Evolutionary conservation across 2,329 filamentous ascomycete genomes (phyloP).

Genomic region (Pseudopithomyces chartarum): DNA sequence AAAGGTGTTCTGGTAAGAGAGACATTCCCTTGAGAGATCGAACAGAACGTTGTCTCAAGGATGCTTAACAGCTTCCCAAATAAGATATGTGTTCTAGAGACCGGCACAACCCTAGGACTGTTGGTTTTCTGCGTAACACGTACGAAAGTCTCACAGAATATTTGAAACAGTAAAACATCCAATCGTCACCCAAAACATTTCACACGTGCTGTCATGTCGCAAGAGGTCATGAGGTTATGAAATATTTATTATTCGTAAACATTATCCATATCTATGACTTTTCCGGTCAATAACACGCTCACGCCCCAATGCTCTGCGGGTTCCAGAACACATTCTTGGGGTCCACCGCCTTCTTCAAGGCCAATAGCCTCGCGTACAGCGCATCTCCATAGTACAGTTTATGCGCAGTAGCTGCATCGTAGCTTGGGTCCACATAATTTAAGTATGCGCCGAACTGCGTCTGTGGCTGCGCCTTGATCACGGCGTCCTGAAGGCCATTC

Average conservation of each 20-base stretch:
- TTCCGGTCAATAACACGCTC: not conserved
- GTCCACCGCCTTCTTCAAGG: constrained; percentile 49
- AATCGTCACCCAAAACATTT: too few relatives aligned
- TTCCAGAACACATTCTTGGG: constrained; percentile 47
- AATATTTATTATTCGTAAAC: not conserved
- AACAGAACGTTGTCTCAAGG: too few relatives aligned
- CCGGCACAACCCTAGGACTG: too few relatives aligned
- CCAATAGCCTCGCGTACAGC: constrained; percentile 40
- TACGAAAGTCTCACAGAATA: too few relatives aligned
- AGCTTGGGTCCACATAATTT: constrained; percentile 59
- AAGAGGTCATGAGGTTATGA: too few relatives aligned
- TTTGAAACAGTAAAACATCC: too few relatives aligned
- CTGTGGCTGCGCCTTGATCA: constrained; percentile 43
- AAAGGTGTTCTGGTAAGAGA: too few relatives aligned
- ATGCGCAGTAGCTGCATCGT: constrained; percentile 53
- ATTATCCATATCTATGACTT: not conserved
- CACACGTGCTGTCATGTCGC: too few relatives aligned
- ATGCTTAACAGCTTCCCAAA: too few relatives aligned
- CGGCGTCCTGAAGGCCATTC: constrained; percentile 49
- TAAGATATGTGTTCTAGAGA: too few relatives aligned
- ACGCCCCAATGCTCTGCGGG: constrained; percentile 40
- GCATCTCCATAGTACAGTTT: constrained; percentile 55
- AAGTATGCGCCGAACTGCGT: constrained; percentile 56
- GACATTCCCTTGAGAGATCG: too few relatives aligned
- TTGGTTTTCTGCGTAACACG: too few relatives aligned